These are phyloP conservation scores for Leishmania mexicana DNA, from an alignment of 208 protist genomes.

Conservation along the genomic window DNA sequence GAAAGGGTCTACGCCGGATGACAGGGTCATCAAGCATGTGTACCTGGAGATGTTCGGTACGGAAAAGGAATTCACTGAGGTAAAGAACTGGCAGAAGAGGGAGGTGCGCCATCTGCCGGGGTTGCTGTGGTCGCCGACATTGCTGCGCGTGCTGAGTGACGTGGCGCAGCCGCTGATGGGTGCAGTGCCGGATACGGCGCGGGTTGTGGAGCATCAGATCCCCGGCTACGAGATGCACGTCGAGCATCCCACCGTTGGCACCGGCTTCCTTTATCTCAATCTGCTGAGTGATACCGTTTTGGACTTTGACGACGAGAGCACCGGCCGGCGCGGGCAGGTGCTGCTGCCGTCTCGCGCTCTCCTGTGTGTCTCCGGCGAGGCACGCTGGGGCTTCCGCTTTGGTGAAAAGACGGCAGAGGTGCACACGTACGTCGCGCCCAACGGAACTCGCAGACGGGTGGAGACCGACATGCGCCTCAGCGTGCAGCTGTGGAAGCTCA, in stretches of 20 bases:
- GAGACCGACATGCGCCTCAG: constrained; percentile 81
- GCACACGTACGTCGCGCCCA: constrained; percentile 49
- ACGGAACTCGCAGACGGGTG: constrained; percentile 38
- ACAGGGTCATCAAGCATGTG: constrained; percentile 73
- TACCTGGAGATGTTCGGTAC: constrained; percentile 86
- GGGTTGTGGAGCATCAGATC: constrained; percentile 83
- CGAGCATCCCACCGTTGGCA: constrained; percentile 84
- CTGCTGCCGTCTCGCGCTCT: constrained; percentile 69
- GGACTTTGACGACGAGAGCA: constrained; percentile 85
- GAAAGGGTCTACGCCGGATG: constrained; percentile 50
- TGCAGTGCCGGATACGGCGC: constrained; percentile 70
- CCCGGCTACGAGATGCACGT: constrained; percentile 89
- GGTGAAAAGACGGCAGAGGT: constrained; percentile 57
- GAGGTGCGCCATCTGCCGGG: constrained; percentile 73
- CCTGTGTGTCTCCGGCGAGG: constrained; percentile 79
- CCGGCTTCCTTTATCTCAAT: constrained; percentile 80
- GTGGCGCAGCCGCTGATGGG: constrained; percentile 43
- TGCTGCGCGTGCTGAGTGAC: constrained; percentile 46
- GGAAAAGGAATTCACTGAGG: constrained; percentile 75
- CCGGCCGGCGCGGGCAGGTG: constrained; percentile 66
- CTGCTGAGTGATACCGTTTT: constrained; percentile 80
- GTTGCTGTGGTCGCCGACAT: constrained; percentile 78
- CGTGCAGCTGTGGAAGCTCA: constrained; percentile 83
- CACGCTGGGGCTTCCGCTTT: constrained; percentile 85
- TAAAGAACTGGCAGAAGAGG: constrained; percentile 70